Base-by-base conservation (phyloP, 306 rosid genomes). In the Prunus davidiana region DNA sequence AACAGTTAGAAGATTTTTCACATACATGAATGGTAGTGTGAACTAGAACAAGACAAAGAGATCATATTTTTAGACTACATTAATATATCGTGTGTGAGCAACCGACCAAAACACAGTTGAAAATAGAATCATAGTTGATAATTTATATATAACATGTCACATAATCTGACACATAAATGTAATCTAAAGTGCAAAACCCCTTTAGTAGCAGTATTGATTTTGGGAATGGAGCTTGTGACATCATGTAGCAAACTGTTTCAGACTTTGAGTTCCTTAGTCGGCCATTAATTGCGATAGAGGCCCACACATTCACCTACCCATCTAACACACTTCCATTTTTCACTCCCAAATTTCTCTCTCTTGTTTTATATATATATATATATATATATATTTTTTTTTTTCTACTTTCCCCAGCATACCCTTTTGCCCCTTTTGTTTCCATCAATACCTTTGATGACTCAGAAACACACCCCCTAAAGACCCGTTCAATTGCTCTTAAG, bases 241-340 rank as follows among this genome's bases (percentile, higher is more conserved):
- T n/a, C n/a, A n/a, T n/a, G n/a, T n/a, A n/a, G n/a, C n/a, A n/a
- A n/a, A n/a, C n/a, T n/a, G n/a, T n/a, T n/a, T 49, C 75, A 67
- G 66, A 76, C 84, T 73, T 60, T 77, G 12, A 66, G 78, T 78
- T 75, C 65, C 62, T 78, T 70, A 77, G 88, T 67, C 78, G 76
- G 78, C 77, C 89, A 91, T 86, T 89, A 54, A 81, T 83, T 82
- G 77, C 77, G 74, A 25, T 8, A 28, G 13, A 70, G 86, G 72
- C 91, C 92, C 88, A 84, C 92, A 74, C 9, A n/a, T 78, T 79
- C 85, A 85, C 91, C 93, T 54, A 91, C 85, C 83, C 88, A 49
- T 68, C 58, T 28, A 49, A 83, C 86, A 80, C 49, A 56, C 62
- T 52, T 76, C 86, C 16, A 25, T 18, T 50, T 83, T 75, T 83